A percentile compares a stretch with the other conserved stretches of the same genome.
These are phyloP conservation scores for Yamadazyma trypodendri DNA, from an alignment of 1,139 yeast genomes.

Conservation along the genomic window DNA sequence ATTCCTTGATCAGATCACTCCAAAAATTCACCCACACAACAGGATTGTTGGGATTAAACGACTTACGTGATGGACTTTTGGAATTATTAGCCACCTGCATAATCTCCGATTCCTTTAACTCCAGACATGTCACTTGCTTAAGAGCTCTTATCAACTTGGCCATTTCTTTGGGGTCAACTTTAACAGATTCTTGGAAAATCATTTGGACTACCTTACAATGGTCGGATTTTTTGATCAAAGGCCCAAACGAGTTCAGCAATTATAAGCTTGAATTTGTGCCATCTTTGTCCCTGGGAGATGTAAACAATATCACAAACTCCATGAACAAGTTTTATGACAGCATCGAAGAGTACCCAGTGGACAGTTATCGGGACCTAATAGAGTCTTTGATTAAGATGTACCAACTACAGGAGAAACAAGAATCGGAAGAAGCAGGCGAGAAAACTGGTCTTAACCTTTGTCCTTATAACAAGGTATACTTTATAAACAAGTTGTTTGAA, in stretches of 20 bases:
- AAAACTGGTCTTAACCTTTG: conserved; percentile 19
- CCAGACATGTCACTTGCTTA: conserved; percentile 71
- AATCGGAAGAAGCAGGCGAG: conserved; percentile 1
- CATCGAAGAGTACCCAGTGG: conserved; percentile 50
- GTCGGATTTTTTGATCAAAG: conserved; percentile 63
- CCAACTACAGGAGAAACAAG: conserved; percentile 8
- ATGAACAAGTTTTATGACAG: conserved; percentile 62
- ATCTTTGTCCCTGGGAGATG: conserved; percentile 42
- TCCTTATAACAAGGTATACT: conserved; percentile 43
- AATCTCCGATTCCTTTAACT: conserved; percentile 35
- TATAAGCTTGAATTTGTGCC: conserved; percentile 23
- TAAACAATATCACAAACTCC: conserved; percentile 53
- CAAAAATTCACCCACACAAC: conserved; percentile 82
- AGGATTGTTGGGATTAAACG: conserved; percentile 62
- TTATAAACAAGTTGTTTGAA: conserved; percentile 38
- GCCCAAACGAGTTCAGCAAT: conserved; percentile 50
- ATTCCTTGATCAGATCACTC: conserved; percentile 61
- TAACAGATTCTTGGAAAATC: conserved; percentile 67
- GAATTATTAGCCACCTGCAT: conserved; percentile 56
- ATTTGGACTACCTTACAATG: conserved; percentile 73
- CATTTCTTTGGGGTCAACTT: conserved; percentile 70
- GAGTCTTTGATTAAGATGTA: conserved; percentile 41
- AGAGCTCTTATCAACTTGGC: conserved; percentile 78
- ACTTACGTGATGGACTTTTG: conserved; percentile 61
- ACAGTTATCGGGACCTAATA: conserved; percentile 48